Evolutionary conservation across 495 filamentous ascomycete genomes (phyloP).

Genomic region (Achaetomiella virescens): DNA sequence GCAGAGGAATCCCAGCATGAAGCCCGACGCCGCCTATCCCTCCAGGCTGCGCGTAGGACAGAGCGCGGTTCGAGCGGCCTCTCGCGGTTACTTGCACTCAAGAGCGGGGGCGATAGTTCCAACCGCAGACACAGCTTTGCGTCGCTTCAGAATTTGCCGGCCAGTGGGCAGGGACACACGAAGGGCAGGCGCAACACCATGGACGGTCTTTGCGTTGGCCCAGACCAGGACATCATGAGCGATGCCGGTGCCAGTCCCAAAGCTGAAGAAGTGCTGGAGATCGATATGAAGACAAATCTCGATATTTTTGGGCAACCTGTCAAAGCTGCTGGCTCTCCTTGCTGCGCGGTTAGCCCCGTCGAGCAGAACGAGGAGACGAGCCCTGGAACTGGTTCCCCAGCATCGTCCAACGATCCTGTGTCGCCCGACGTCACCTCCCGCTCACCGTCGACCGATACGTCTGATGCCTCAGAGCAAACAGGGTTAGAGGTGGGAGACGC

Average conservation of each 20-base stretch:
- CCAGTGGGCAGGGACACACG: background rate
- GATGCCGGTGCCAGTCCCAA: background rate
- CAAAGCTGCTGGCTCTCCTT: background rate
- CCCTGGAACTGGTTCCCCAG: background rate
- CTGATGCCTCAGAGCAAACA: background rate
- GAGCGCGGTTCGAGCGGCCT: conserved; percentile 23
- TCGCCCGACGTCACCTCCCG: background rate
- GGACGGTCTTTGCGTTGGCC: conserved; percentile 6
- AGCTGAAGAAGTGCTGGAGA: conserved; percentile 15
- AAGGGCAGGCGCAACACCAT: conserved; percentile 22
- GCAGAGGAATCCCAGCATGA: conserved; percentile 22
- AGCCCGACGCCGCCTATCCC: conserved; percentile 22
- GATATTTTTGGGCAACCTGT: conserved; percentile 26
- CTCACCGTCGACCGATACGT: background rate
- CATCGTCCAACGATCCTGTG: background rate
- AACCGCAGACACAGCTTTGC: conserved; percentile 29
- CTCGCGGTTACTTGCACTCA: conserved; percentile 15
- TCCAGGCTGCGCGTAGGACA: conserved; percentile 23
- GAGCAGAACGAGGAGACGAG: background rate
- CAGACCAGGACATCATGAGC: background rate
- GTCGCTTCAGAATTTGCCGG: background rate
- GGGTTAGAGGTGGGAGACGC: background rate
- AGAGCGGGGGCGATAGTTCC: conserved; percentile 10
- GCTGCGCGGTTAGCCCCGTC: too few relatives aligned
- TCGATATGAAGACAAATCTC: conserved; percentile 26